phyloP scores from a whole-genome alignment of 352 stramenopile genomes.

The Pythium phragmitis region DNA sequence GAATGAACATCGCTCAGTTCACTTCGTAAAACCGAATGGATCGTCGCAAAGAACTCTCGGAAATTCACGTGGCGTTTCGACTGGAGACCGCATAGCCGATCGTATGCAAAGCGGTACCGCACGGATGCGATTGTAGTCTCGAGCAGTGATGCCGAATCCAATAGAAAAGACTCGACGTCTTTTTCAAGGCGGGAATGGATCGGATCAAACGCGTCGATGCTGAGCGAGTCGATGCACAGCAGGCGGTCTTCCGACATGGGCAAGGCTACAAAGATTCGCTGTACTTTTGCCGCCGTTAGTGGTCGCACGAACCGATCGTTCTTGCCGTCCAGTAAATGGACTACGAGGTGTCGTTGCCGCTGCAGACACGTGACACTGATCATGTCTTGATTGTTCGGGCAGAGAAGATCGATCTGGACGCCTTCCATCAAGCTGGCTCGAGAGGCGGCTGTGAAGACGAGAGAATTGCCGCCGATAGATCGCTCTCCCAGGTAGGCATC shows the following conservation, averaged over 20 bases:
- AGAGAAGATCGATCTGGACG: constrained; percentile 34
- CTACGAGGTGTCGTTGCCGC: constrained; percentile 30
- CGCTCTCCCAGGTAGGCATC: constrained; percentile 60
- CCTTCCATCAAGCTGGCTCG: constrained; percentile 46
- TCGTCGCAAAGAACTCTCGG: constrained; percentile 32
- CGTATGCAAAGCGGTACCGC: constrained; percentile 43
- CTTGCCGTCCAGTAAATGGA: constrained; percentile 36
- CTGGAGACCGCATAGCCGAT: constrained; percentile 41
- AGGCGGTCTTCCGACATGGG: constrained; percentile 57
- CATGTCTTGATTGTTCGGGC: constrained; percentile 33
- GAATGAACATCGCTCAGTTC: constrained; percentile 60
- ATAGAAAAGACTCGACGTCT: constrained; percentile 56
- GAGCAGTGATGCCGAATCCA: constrained; percentile 30
- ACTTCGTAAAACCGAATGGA: constrained; percentile 45
- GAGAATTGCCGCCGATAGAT: constrained; percentile 20
- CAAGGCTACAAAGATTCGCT: constrained; percentile 38
- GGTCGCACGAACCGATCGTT: constrained; percentile 26
- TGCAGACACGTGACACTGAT: constrained; percentile 46
- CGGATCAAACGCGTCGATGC: constrained; percentile 41
- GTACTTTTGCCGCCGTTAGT: constrained; percentile 24
- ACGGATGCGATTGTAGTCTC: constrained; percentile 37
- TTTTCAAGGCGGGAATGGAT: constrained; percentile 40
- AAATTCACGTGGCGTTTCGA: constrained; percentile 39
- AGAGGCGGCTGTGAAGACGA: constrained; percentile 45
- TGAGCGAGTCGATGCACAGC: constrained; percentile 61